phyloP scores from a whole-genome alignment of 164 flowering plant species.

The Aristolochia californica region DNA sequence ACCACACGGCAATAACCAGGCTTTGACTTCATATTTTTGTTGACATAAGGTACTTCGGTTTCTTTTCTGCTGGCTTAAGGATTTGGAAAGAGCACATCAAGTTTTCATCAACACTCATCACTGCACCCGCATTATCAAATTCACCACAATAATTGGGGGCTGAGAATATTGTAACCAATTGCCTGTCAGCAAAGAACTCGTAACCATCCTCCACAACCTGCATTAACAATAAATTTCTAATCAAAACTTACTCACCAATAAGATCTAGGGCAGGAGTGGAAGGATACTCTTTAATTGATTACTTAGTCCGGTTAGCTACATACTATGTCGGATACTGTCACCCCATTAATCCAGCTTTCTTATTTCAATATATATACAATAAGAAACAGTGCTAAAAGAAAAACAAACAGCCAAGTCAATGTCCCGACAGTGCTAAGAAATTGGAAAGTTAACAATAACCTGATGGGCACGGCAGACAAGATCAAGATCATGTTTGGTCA shows the following conservation, averaged over 20 bases:
- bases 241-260: too few relatives aligned
- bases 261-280: neutral
- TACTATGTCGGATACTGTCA: too few relatives aligned
- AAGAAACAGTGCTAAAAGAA: neutral
- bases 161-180: conserved; percentile 77
- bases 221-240: conserved; percentile 7
- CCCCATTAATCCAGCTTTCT: too few relatives aligned
- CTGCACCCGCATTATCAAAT: conserved; percentile 86
- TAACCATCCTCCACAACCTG: conserved; percentile 94
- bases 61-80: conserved; percentile 64
- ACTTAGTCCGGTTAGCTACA: too few relatives aligned
- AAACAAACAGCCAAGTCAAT: neutral
- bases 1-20: conserved; percentile 3
- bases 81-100: conserved; percentile 87
- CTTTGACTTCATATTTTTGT: conserved; percentile 15
- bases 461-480: conserved; percentile 86
- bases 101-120: conserved; percentile 89
- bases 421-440: neutral
- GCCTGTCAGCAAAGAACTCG: conserved; percentile 78
- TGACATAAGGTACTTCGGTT: conserved; percentile 32
- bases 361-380: neutral
- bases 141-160: conserved; percentile 91
- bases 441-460: conserved; percentile 18
- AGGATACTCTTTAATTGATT: too few relatives aligned
- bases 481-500: conserved; percentile 66